Base-by-base conservation (phyloP, 257 asterid species). In the Cinchona pubescens region DNA sequence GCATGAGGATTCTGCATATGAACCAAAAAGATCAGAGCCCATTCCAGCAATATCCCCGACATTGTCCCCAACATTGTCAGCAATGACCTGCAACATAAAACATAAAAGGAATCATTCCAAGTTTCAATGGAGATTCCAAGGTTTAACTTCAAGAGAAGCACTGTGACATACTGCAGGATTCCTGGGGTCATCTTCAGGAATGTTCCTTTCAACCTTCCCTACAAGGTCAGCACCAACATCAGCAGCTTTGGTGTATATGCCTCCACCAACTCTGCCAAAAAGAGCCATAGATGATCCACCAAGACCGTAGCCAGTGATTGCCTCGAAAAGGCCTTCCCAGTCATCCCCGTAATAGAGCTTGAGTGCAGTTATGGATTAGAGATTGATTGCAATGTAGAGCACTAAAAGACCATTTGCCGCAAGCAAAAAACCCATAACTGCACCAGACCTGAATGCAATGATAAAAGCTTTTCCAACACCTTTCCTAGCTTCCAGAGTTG, bases 41-140 rank as follows among this genome's bases (percentile, higher is more conserved):
- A 85, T 85, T 74, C 98, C 98, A 77, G 97, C 98, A 84, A 93
- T 93, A 82, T 93, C 98, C 73, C 98, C 98, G 29, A 93, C 98
- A 78, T 93, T 93, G 74, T 93, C 98, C 68, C 98, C 98, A 73
- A 93, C 97, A 58, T 93, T 91, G 78, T 93, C 97, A 69, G 98
- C 98, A 79, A 93, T 91, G 85, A 93, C 97, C 97, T 91, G 90
- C 78, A 79, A 63, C 78, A 73, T 75, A 75, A 74, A 60, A 4
- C 1, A 42, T 8, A 27, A 45, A 14, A 58, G 4, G 8, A 18
- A 45, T 78, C 42, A 12, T 66, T 32, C 15, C 19, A 5, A 75
- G 18, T 29, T 35, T 27, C 16, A 23, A 19, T 1, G 25, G 37
- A 25, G 64, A 43, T 42, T 23, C 70, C 40, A 74, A 40, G 3